A percentile compares a stretch with the other conserved stretches of the same genome.
These are phyloP conservation scores for Plicaturopsis crispa DNA, from an alignment of 768 basidiomycete species.

Conservation along the genomic window DNA sequence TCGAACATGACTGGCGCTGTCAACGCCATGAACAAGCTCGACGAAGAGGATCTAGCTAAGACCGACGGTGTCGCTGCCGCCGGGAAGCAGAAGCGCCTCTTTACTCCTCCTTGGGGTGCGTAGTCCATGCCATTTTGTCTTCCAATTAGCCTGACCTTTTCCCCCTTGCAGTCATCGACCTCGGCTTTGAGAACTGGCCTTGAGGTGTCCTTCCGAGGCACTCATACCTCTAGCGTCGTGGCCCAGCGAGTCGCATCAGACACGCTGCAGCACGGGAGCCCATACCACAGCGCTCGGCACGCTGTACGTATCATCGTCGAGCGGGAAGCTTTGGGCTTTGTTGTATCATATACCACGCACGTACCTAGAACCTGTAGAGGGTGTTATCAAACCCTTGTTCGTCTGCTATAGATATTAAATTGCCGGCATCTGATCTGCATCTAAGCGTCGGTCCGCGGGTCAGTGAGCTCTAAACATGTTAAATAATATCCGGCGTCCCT, in stretches of 20 bases:
- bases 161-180: constrained; percentile 41
- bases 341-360: no score
- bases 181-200: constrained; percentile 65
- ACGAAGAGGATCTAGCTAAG: constrained; percentile 40
- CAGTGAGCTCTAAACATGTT: constrained; percentile 29
- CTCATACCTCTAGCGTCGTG: no score
- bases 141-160: constrained; percentile 11
- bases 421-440: constrained; percentile 29
- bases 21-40: constrained; percentile 36
- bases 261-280: no score
- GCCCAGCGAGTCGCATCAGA: no score
- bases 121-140: constrained; percentile 8
- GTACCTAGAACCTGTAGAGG: no score
- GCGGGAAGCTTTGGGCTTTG: no score
- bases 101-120: constrained; percentile 1
- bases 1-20: constrained; percentile 49
- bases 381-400: no score
- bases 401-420: no score
- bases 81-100: constrained; percentile 55
- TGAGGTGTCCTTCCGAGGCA: no score
- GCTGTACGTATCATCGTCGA: no score
- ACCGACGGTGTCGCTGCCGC: constrained; percentile 48
- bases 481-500: neutral
- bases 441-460: constrained; percentile 42
- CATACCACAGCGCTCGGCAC: no score